Base-by-base conservation (phyloP, 257 asterid species). In the Scutellaria baicalensis region DNA sequence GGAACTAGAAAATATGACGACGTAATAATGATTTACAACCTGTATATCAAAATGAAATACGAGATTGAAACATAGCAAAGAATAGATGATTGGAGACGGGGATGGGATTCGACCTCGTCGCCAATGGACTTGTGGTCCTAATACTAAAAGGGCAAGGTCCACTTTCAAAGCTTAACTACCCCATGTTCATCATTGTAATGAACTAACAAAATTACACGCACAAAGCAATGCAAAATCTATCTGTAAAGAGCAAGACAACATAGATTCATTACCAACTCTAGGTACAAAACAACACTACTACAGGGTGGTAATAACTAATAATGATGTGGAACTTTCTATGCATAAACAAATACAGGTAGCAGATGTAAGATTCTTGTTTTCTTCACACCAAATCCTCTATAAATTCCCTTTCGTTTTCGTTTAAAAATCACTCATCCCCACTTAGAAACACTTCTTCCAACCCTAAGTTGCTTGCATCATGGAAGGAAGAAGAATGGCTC, bases 301-400 rank as follows among this genome's bases (percentile, higher is more conserved):
- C 65, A 52, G 55, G 71, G 48, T 71, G 77, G 59, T 52, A 14
- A 23, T 21, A 62, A 27, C 52, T 52, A 27, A 23, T 21, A 62
- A 27, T 60, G 48, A 55, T 54, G 49, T 55, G 21, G 13, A 51
- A 49, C 35, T 9, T 57, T 50, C 21, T 12, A 16, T 3, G 0
- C 12, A 50, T 5, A 63, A 65, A 4, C 52, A 59, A 27, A 33
- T 44, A 33, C 6, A 43, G 31, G 10, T 52, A 33, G 18, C 9
- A 65, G 62, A 68, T 73, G 68, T 44, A 60, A 74, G 73, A 59
- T 74, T 66, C 73, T 57, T 66, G 72, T 66, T 45, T 56, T 44
- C n/a, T 31, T 10, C 73, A 16, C 48, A 56, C 14, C 61, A 47
- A 12, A 8, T 5, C 14, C 57, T 51, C 51, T 49, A 66, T 38